These are phyloP conservation scores for Cystoisospora suis DNA, from an alignment of 169 alveolate species.

Conservation along the genomic window DNA sequence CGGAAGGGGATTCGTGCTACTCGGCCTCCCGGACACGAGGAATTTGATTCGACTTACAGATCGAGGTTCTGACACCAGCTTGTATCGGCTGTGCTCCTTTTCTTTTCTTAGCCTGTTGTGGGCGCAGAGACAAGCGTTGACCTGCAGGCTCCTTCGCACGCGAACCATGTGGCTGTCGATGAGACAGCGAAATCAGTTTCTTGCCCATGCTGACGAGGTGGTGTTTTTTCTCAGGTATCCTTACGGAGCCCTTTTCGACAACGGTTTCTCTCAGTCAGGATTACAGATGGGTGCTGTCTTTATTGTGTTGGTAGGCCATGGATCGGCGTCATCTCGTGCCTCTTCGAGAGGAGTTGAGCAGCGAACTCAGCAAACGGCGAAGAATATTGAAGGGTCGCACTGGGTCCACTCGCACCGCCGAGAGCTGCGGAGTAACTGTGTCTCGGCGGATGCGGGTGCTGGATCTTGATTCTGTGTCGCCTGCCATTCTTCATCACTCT, in stretches of 20 bases:
- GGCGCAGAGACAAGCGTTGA: too few species aligned
- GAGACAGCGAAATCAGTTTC: not conserved
- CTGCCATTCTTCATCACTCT: slow-evolving; percentile 49
- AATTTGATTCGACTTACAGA: too few species aligned
- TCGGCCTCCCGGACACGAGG: too few species aligned
- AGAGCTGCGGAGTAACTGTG: not conserved
- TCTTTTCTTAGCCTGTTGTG: too few species aligned
- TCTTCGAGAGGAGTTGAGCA: not conserved
- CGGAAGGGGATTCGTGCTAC: too few species aligned
- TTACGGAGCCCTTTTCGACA: too few species aligned
- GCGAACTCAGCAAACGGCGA: not conserved
- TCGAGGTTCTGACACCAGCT: too few species aligned
- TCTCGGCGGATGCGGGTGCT: slow-evolving; percentile 47
- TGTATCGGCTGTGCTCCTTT: too few species aligned
- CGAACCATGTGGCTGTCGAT: not conserved
- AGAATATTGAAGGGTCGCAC: not conserved
- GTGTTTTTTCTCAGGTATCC: not conserved
- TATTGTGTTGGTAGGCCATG: not conserved
- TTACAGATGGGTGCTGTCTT: not conserved
- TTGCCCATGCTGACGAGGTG: not conserved
- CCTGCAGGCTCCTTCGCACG: not conserved
- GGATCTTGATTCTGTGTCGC: slow-evolving; percentile 56
- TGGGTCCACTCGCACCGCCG: not conserved
- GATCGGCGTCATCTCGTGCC: not conserved
- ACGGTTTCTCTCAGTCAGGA: not conserved